Evolutionary conservation across 345 rosid genomes (phyloP), one percentile per base, ranked within the genome.

Genomic region (Hirschfeldia incana): DNA sequence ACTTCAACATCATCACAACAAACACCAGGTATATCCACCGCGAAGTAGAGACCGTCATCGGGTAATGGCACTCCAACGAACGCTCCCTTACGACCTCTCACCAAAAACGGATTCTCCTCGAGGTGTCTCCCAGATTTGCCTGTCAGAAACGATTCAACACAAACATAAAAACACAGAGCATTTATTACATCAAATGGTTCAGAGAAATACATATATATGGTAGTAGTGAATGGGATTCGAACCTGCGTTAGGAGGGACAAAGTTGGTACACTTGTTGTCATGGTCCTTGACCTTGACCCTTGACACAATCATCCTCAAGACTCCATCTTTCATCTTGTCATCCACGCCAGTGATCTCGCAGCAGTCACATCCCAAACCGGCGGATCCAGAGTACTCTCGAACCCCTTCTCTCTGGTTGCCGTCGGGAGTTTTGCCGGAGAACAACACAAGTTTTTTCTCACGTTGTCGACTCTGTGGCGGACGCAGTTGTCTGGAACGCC

Each of bases 341-440:
- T 77, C 63, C 1, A 77, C 81, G 26, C 51, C 32, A 1, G 81
- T 78, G 67, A 78, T 78, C 67, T 78, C 73, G 68, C 82, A 78
- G 39, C 82, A 78, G 76, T 77, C 76, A 65, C 81, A 78, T 3
- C 53, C 67, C 0, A 78, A 7, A 32, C 82, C 77, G 8, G 77
- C 73, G 21, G 57, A 1, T 12, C 77, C 73, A 1, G 77, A 78
- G 73, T 72, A 72, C 27, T 72, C 73, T 21, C 73, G 77, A 2
- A 21, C 28, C 0, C 34, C 33, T 8, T 42, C 67, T 3, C 10
- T 60, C 6, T 4, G 42, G 26, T 58, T 12, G 15, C 17, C 33
- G 37, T 1, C 6, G 16, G n/a, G 30, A 12, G 72, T 21, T 21
- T 21, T 21, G 21, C 21, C 21, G 21, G 21, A 21, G 21, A 21